phyloP scores from a whole-genome alignment of 768 basidiomycete genomes.

The Lactarius deliciosus region DNA sequence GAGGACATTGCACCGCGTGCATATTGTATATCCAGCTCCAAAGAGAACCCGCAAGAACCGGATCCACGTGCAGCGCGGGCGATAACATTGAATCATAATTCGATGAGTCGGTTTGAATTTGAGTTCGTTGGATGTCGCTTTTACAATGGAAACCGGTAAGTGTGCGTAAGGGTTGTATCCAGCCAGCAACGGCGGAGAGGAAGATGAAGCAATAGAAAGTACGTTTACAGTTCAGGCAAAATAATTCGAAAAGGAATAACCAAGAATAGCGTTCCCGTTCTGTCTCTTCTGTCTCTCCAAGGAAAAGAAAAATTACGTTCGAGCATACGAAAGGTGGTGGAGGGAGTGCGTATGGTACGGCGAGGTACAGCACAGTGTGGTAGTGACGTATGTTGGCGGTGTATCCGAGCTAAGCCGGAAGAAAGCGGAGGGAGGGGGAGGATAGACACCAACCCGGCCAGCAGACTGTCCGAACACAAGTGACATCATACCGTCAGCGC shows the following conservation, averaged over 20 bases:
- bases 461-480: slow-evolving; percentile 22
- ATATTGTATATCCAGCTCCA: neutral
- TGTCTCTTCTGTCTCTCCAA: neutral
- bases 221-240: neutral
- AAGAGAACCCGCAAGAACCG: neutral
- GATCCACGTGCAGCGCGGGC: neutral
- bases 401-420: neutral
- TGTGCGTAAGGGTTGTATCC: neutral
- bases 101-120: neutral
- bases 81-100: neutral
- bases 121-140: neutral
- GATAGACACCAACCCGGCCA: slow-evolving; percentile 21
- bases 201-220: slow-evolving; percentile 11
- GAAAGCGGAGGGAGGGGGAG: neutral
- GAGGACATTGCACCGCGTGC: neutral
- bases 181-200: neutral
- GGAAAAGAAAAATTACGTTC: neutral
- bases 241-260: neutral
- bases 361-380: neutral
- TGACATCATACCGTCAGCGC: neutral
- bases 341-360: neutral
- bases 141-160: neutral
- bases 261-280: neutral
- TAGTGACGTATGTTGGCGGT: neutral
- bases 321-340: neutral